Percentiles rank a stretch among this genome's conserved stretches.
phyloP scores from a whole-genome alignment of 495 filamentous ascomycete species.

The Annulohypoxylon moriforme region DNA sequence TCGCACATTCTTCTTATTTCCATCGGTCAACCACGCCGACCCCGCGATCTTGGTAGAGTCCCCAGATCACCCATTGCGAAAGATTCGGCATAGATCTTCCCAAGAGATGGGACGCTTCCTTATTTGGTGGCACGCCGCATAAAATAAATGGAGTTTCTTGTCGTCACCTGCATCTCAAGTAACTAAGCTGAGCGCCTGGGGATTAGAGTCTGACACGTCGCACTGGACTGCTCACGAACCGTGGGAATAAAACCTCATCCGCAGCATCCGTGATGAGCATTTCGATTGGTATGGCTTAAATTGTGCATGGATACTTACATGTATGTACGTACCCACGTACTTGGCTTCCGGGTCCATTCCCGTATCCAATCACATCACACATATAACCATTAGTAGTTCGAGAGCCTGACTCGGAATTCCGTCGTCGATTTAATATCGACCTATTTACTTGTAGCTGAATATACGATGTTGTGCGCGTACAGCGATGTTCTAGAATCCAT shows the following conservation, averaged over 20 bases:
- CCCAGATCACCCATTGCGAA: conserved; percentile 34
- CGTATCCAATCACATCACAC: neutral
- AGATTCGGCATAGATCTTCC: conserved; percentile 28
- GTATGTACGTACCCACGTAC: no score
- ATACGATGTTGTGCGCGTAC: neutral
- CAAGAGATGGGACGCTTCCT: neutral
- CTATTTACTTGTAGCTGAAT: neutral
- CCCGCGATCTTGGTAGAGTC: conserved; percentile 36
- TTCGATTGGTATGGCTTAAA: conserved; percentile 20
- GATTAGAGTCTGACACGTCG: conserved; percentile 39
- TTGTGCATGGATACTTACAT: neutral
- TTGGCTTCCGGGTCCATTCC: neutral
- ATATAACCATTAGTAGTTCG: neutral
- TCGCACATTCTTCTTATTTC: conserved; percentile 2
- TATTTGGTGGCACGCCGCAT: conserved; percentile 22
- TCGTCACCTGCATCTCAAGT: conserved; percentile 30
- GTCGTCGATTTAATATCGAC: neutral
- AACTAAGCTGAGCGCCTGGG: conserved; percentile 13
- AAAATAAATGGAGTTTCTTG: conserved; percentile 30
- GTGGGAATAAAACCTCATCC: conserved; percentile 13
- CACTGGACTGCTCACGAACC: conserved; percentile 13
- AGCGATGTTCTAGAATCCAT: conserved; percentile 16
- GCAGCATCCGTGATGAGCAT: conserved; percentile 27
- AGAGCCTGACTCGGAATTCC: neutral
- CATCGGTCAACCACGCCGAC: conserved; percentile 21